Percentiles rank a stretch among this genome's conserved stretches.
These are phyloP conservation scores for Nissolia schottii DNA, from an alignment of 306 rosid species.

Conservation along the genomic window DNA sequence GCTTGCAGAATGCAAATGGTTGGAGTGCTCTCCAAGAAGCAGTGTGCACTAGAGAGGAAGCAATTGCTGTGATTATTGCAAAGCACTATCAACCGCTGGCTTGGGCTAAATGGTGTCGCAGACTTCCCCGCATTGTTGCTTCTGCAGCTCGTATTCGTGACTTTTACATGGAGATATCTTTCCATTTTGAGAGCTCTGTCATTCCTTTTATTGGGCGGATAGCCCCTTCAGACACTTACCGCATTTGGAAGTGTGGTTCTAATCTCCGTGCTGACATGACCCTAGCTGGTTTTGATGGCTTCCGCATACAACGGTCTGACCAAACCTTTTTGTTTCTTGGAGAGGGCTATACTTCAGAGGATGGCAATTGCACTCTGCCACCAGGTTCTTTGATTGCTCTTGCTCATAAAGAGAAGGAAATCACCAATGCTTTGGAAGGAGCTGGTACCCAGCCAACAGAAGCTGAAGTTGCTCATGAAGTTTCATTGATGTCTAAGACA, in stretches of 20 bases:
- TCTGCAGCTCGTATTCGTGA: slow-evolving; percentile 85
- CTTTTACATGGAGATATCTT: slow-evolving; percentile 94
- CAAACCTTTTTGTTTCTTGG: slow-evolving; percentile 94
- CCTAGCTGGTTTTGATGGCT: slow-evolving; percentile 97
- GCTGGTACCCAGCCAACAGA: slow-evolving; percentile 96
- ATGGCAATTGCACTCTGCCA: slow-evolving; percentile 50
- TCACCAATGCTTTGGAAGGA: slow-evolving; percentile 95
- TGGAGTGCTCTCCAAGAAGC: slow-evolving; percentile 99
- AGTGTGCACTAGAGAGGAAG: slow-evolving; percentile 85
- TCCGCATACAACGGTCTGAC: slow-evolving; percentile 91
- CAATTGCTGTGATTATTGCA: slow-evolving; percentile 80
- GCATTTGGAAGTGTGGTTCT: slow-evolving; percentile 98
- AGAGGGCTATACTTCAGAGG: slow-evolving; percentile 81
- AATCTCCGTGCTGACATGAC: slow-evolving; percentile 99
- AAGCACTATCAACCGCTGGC: slow-evolving; percentile 92
- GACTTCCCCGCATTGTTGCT: slow-evolving; percentile 88
- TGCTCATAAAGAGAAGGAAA: slow-evolving; percentile 91
- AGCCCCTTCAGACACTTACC: slow-evolving; percentile 96
- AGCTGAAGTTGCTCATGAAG: slow-evolving; percentile 86
- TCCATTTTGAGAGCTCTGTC: slow-evolving; percentile 97
- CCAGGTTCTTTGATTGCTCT: slow-evolving; percentile 90
- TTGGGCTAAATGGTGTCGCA: slow-evolving; percentile 99
- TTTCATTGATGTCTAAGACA: slow-evolving; percentile 86
- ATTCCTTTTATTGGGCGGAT: slow-evolving; percentile 94
- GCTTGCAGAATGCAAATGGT: slow-evolving; percentile 89